Evolutionary conservation across 352 stramenopile genomes (phyloP).

Genomic region (Globisporangium megalacanthum): DNA sequence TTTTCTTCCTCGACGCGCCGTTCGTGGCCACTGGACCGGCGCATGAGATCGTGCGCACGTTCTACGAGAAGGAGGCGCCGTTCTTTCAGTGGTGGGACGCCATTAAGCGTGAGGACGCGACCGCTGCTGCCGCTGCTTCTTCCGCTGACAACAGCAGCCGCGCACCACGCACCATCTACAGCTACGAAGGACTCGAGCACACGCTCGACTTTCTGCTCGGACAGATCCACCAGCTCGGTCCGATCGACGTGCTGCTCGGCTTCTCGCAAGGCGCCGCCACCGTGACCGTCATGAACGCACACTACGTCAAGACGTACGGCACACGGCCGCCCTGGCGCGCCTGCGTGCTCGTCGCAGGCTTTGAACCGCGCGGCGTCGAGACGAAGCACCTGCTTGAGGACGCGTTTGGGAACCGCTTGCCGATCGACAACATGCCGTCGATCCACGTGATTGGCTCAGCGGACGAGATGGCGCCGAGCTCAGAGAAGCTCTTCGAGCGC

Average conservation of each 20-base stretch:
- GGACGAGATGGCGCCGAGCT: constrained; percentile 39
- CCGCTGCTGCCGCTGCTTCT: background rate
- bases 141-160: background rate
- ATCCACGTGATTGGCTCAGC: constrained; percentile 59
- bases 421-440: constrained; percentile 43
- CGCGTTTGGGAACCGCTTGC: constrained; percentile 18
- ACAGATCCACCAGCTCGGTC: constrained; percentile 38
- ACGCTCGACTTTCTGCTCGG: constrained; percentile 50
- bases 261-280: constrained; percentile 70
- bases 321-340: constrained; percentile 51
- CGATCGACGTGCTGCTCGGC: constrained; percentile 61
- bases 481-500: constrained; percentile 40
- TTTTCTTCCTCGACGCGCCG: constrained; percentile 65
- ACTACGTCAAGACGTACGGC: constrained; percentile 39
- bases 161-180: constrained; percentile 22
- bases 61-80: constrained; percentile 47
- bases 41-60: constrained; percentile 50
- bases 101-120: constrained; percentile 24
- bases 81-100: constrained; percentile 84
- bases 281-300: constrained; percentile 56
- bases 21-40: constrained; percentile 48
- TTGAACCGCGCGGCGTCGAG: constrained; percentile 41
- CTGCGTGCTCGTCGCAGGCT: constrained; percentile 61
- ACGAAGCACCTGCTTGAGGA: constrained; percentile 48
- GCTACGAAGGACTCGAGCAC: constrained; percentile 60